phyloP scores from a whole-genome alignment of 2,329 filamentous ascomycete species.

The Emmonsiellopsis sp. region DNA sequence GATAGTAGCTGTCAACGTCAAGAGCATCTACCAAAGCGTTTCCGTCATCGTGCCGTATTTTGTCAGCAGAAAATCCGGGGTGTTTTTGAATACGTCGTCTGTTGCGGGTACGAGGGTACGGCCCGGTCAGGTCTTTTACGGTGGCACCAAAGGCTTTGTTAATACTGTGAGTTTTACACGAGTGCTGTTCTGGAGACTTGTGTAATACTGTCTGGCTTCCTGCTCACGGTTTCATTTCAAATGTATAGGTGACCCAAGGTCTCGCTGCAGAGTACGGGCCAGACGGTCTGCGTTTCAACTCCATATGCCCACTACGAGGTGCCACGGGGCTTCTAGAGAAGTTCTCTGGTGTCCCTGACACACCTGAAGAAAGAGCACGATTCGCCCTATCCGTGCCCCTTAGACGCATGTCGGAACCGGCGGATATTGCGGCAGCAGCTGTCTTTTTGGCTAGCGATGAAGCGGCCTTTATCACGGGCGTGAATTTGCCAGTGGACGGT shows the following conservation, averaged over 20 bases:
- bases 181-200: too few relatives aligned
- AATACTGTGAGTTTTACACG: conserved; percentile 26
- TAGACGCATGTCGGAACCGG: conserved; percentile 30
- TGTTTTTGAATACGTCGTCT: conserved; percentile 31
- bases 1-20: conserved; percentile 36
- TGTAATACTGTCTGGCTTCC: background rate
- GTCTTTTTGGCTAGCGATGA: conserved; percentile 64
- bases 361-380: conserved; percentile 4
- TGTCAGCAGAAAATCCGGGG: conserved; percentile 10
- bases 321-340: conserved; percentile 10
- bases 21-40: conserved; percentile 29
- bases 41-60: conserved; percentile 23
- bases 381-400: conserved; percentile 4
- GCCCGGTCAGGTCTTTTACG: conserved; percentile 37
- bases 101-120: conserved; percentile 32
- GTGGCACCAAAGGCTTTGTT: conserved; percentile 34
- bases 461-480: conserved; percentile 60
- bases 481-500: conserved; percentile 57
- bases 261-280: conserved; percentile 11
- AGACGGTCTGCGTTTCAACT: conserved; percentile 11
- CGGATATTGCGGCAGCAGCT: conserved; percentile 62
- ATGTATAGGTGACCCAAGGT: conserved; percentile 9
- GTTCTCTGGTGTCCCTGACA: conserved; percentile 8
- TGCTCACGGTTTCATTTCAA: background rate
- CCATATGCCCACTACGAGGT: conserved; percentile 13